Base-by-base conservation (phyloP, 768 basidiomycete species). In the Epithele typhae region DNA sequence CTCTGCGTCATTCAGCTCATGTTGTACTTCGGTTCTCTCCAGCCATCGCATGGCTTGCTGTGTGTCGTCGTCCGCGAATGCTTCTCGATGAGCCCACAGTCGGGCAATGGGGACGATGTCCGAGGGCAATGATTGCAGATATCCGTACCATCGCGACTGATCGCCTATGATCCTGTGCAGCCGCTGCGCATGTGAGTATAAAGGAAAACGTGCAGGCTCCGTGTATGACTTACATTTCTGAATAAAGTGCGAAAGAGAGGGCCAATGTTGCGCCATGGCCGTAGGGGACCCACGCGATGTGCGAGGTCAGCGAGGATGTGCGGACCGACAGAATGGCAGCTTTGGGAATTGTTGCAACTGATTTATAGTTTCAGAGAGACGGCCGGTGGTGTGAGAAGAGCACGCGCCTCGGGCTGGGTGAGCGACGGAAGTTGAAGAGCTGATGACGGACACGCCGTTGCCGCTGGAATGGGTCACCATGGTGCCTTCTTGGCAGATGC, bases 261-360 rank as follows among this genome's bases (percentile, higher is more conserved):
- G 76, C 71, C 25, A 87, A 70, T 39, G 78, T 77, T 3, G 84
- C 82, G 32, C 68, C 75, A 25, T 74, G 70, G 2, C 84, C 86
- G 57, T 74, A 77, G 9, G 76, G 74, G 22, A 64, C 65, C 12
- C 68, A 52, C 0, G 73, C 57, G 25, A 86, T 74, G 37, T 59
- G 51, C 11, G 44, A 27, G 4, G 52, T 37, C 9, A 60, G 41
- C 34, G 72, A 68, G 61, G 78, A 82, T 0, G 77, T 76, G 53
- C 71, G 72, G 37, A 72, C 75, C 25, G 86, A 87, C 17, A 89
- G 68, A 17, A 87, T 73, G 37, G 76, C 70, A 45, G 67, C 51
- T 63, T 80, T 84, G 27, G 83, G 80, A 56, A 87, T 86, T 27
- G 69, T 70, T 7, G 79, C 82, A 40, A 87, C 86, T 88, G 43